Base-by-base conservation (phyloP, 345 rosid genomes). In the Rhodamnia argentea region DNA sequence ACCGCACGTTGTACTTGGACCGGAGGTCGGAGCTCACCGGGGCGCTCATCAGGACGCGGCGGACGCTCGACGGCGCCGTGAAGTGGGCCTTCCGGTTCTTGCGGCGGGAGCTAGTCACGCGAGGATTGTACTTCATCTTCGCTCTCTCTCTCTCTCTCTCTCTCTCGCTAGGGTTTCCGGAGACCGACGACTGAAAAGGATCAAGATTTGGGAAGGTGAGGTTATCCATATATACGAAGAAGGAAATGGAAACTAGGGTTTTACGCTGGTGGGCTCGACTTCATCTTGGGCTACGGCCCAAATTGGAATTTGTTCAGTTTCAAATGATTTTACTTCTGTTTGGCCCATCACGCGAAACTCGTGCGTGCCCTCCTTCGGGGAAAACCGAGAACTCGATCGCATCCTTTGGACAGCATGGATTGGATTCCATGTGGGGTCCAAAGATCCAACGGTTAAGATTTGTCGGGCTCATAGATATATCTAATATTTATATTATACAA, bases 41-140 rank as follows among this genome's bases (percentile, higher is more conserved):
- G 10, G 86, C 86, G 88, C 88, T 87, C 88, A 87, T 87, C 11
- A 87, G 83, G 42, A 87, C 86, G 75, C 88, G 88, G 55, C 88
- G 86, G 51, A 87, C 86, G 88, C 88, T 86, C 27, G 88, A 86
- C 52, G 88, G 88, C 32, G 88, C 88, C 37, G 88, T 83, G 88
- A 87, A 87, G 52, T 87, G 88, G 5, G 88, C 88, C 86, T 84
- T 87, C 76, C 88, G 74, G 86, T 78, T 87, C 88, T 87, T 87
- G 76, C 88, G 88, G 83, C 88, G 88, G 86, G 88, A 87, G 86
- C 88, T 87, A 57, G 84, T 70, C 10, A 87, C 88, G 44, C 88
- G 56, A 12, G 88, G 88, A 42, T 87, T 87, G 88, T 64, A 87
- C 86, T 87, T 87, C 88, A 87, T 87, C 52, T 78, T 83, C 74